A percentile compares a stretch with the other conserved stretches of the same genome.
Conservation (phyloP, 306 rosid species). For the Betula pendula region DNA sequence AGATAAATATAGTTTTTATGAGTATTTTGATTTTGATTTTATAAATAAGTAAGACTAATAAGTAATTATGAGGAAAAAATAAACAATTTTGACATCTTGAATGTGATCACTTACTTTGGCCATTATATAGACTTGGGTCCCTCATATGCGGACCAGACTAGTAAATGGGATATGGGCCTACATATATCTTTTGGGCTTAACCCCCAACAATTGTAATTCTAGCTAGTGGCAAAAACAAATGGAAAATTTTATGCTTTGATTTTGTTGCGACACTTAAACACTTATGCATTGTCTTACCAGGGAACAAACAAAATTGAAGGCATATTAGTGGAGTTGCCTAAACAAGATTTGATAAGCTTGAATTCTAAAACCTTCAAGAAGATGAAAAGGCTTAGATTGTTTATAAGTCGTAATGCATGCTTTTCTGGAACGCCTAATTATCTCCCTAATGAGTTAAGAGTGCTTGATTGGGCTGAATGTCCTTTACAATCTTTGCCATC, state of each 20-base stretch:
- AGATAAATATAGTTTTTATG: no score
- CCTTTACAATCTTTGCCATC: not conserved
- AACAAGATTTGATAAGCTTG: not conserved
- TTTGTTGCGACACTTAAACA: not conserved
- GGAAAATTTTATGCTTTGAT: not conserved
- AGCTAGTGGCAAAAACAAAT: not conserved
- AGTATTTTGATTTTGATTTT: not conserved
- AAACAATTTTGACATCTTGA: no score
- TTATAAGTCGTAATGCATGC: not conserved
- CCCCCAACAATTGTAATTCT: not conserved
- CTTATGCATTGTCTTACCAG: not conserved
- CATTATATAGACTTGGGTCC: no score
- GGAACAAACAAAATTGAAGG: not conserved
- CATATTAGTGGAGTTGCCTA: not conserved
- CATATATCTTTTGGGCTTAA: no score
- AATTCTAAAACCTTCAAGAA: not conserved
- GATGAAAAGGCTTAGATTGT: not conserved
- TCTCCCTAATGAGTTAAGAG: conserved; percentile 1
- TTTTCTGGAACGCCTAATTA: not conserved
- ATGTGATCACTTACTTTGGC: no score
- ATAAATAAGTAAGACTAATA: no score
- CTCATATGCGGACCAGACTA: no score
- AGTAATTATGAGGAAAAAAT: no score
- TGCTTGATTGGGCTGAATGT: not conserved
- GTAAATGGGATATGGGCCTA: no score